Percentiles rank a stretch among this genome's conserved stretches.
These are phyloP conservation scores for Dothiorella sarmentorum DNA, from an alignment of 2,329 filamentous ascomycete genomes.

Conservation along the genomic window DNA sequence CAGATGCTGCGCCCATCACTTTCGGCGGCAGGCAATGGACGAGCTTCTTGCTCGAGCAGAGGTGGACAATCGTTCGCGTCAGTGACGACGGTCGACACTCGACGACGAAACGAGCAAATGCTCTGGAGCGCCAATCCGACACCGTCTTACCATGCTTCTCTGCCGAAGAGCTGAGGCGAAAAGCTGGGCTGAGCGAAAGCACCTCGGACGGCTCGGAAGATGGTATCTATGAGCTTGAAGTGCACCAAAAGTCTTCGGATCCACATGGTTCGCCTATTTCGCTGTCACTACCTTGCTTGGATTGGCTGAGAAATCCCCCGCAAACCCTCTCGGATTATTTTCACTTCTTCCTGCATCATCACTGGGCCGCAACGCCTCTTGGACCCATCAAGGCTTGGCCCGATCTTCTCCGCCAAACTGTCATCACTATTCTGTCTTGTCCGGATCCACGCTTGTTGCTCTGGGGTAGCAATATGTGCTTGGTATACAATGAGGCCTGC, in stretches of 20 bases:
- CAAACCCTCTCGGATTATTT: neutral
- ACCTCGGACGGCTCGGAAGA: neutral
- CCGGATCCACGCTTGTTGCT: constrained; percentile 56
- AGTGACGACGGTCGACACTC: too few relatives aligned
- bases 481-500: constrained; percentile 65
- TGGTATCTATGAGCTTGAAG: neutral
- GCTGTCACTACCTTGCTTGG: neutral
- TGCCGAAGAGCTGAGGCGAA: neutral
- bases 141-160: neutral
- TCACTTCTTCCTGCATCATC: constrained; percentile 26
- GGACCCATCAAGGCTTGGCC: constrained; percentile 70
- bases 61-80: neutral
- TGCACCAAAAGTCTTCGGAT: too few relatives aligned
- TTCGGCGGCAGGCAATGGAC: constrained; percentile 8
- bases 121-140: neutral
- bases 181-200: neutral
- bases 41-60: neutral
- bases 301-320: constrained; percentile 1
- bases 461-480: constrained; percentile 59
- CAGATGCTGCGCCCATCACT: too few relatives aligned
- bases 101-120: neutral
- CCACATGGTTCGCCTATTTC: neutral
- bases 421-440: constrained; percentile 66
- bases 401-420: constrained; percentile 66
- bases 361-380: constrained; percentile 69